A percentile compares a stretch with the other conserved stretches of the same genome.
phyloP scores from a whole-genome alignment of 176 grass and related monocot species.

The Zea luxurians region DNA sequence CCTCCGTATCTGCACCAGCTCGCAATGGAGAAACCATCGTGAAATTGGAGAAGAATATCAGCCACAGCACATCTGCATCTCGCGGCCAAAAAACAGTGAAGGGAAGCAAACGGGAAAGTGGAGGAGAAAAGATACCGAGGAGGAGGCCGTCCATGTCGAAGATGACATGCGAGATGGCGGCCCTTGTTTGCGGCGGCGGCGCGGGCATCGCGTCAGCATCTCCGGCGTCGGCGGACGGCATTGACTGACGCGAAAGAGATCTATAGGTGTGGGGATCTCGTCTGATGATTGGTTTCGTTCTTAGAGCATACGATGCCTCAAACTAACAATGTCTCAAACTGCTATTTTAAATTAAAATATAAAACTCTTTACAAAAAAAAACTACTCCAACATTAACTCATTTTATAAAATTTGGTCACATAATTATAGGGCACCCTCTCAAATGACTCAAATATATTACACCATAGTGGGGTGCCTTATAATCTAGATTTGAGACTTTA shows the following conservation, averaged over 20 bases:
- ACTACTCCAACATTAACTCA: no score
- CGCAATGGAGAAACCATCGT: not conserved
- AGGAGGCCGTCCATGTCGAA: constrained; percentile 96
- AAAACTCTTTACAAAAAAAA: no score
- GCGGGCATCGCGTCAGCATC: not conserved
- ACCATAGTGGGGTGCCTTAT: no score
- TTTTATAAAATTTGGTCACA: no score
- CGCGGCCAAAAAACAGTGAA: not conserved
- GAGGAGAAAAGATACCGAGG: constrained; percentile 42
- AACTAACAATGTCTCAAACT: no score
- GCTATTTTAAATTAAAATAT: no score
- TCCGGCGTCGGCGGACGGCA: constrained; percentile 32
- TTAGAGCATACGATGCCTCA: no score
- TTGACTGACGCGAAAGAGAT: constrained; percentile 26
- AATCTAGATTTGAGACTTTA: no score
- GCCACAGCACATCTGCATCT: no score
- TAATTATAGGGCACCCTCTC: no score
- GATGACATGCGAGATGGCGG: constrained; percentile 73
- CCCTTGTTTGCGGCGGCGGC: not conserved
- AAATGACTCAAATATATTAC: no score
- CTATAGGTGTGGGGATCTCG: not conserved
- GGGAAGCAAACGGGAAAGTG: not conserved
- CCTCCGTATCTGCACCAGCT: constrained; percentile 66
- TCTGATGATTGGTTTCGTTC: not conserved
- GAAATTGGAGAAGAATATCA: not conserved